These are phyloP conservation scores for Quercus wislizeni DNA, from an alignment of 306 rosid genomes.

Conservation along the genomic window DNA sequence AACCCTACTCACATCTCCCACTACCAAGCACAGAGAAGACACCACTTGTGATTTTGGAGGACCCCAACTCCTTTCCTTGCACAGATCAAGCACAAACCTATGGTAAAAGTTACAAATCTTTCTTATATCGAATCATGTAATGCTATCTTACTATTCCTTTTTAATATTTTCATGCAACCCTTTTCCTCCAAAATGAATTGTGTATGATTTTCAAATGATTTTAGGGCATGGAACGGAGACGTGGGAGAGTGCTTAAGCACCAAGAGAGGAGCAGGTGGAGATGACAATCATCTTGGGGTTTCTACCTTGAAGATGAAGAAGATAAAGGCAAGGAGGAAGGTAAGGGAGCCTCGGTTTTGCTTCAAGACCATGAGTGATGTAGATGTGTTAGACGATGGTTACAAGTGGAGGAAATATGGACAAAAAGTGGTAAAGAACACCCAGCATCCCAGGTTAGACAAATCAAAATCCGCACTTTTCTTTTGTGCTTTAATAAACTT, in stretches of 20 bases:
- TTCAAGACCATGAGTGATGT: slow-evolving; percentile 97
- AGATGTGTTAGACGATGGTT: slow-evolving; percentile 97
- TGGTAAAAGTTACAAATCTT: slow-evolving; percentile 45
- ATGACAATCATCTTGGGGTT: slow-evolving; percentile 46
- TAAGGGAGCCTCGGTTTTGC: slow-evolving; percentile 97
- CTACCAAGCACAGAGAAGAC: slow-evolving; percentile 43
- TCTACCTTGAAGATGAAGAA: slow-evolving; percentile 85
- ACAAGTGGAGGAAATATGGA: slow-evolving; percentile 99
- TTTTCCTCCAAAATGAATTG: neutral
- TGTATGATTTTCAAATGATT: neutral
- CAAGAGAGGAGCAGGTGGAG: slow-evolving; percentile 44
- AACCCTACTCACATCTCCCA: slow-evolving; percentile 59
- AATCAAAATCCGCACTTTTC: neutral
- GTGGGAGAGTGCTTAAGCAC: slow-evolving; percentile 44
- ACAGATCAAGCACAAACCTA: slow-evolving; percentile 65
- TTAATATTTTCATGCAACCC: neutral
- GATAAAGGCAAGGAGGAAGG: slow-evolving; percentile 84
- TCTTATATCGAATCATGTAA: neutral
- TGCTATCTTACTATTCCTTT: neutral
- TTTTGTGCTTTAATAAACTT: slow-evolving; percentile 17
- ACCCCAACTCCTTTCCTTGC: slow-evolving; percentile 76
- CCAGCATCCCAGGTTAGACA: slow-evolving; percentile 82
- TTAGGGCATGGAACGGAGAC: slow-evolving; percentile 66
- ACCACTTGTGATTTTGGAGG: slow-evolving; percentile 43
- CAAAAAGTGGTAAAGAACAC: slow-evolving; percentile 99